Evolutionary conservation across 1,284 basidiomycete species (phyloP).

Genomic region (Boletus mariae): DNA sequence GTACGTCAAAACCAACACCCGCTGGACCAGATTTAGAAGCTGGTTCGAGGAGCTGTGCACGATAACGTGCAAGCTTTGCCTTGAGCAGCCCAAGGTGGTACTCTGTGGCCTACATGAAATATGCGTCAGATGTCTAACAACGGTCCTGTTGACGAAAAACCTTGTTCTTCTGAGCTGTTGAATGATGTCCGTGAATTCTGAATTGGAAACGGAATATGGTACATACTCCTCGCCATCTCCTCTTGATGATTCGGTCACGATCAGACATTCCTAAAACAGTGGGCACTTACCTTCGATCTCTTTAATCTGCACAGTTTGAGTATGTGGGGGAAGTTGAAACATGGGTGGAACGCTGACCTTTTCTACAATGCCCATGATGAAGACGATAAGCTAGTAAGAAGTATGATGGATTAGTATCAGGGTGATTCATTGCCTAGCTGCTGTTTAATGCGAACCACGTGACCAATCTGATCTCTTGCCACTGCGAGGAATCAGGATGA

Average conservation of each 20-base stretch:
- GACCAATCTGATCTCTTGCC: neutral
- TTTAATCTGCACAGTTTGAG: slow-evolving; percentile 61
- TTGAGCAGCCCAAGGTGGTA: slow-evolving; percentile 88
- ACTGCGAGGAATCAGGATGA: slow-evolving; percentile 16
- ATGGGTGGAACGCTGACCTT: slow-evolving; percentile 50
- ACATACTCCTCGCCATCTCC: slow-evolving; percentile 84
- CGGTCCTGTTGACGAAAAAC: slow-evolving; percentile 32
- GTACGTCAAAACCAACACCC: slow-evolving; percentile 90
- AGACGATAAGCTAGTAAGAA: neutral
- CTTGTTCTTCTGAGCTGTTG: slow-evolving; percentile 87
- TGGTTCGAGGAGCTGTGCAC: slow-evolving; percentile 87
- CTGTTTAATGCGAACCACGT: neutral
- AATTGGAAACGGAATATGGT: slow-evolving; percentile 1
- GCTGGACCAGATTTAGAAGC: slow-evolving; percentile 75
- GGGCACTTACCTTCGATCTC: slow-evolving; percentile 80
- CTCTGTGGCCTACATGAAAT: slow-evolving; percentile 72
- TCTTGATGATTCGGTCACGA: slow-evolving; percentile 43
- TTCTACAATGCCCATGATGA: slow-evolving; percentile 83
- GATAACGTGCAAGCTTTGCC: slow-evolving; percentile 89
- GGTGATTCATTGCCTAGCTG: no score
- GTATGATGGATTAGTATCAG: neutral
- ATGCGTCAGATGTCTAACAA: slow-evolving; percentile 15
- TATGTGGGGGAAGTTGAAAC: neutral
- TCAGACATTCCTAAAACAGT: slow-evolving; percentile 8
- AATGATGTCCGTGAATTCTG: slow-evolving; percentile 2